Evolutionary conservation across 2,329 filamentous ascomycete species (phyloP).

Genomic region (Xylaria sp.): DNA sequence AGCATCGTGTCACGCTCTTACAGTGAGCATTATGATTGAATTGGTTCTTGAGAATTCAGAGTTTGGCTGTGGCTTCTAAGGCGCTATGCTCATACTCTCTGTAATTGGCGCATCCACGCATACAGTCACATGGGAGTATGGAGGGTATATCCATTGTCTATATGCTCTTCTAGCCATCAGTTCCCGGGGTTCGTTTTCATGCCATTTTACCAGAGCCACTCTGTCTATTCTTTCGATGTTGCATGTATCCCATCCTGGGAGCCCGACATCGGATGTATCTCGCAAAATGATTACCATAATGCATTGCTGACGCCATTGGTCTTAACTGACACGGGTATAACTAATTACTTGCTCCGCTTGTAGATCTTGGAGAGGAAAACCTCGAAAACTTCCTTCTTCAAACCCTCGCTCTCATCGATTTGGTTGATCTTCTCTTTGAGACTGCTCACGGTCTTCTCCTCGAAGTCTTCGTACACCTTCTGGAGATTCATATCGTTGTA

Average conservation of each 20-base stretch:
- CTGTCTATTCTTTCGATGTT: constrained; percentile 19
- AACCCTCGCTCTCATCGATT: constrained; percentile 85
- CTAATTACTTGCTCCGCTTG: constrained; percentile 88
- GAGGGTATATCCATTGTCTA: constrained; percentile 31
- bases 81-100: background rate
- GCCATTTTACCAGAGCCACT: constrained; percentile 21
- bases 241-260: constrained; percentile 1
- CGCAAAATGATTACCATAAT: background rate
- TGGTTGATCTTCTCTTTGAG: constrained; percentile 79
- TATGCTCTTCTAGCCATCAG: constrained; percentile 16
- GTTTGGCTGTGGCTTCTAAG: background rate
- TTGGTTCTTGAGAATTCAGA: background rate
- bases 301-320: background rate
- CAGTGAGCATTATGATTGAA: background rate
- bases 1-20: too few species aligned
- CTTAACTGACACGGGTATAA: background rate
- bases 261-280: background rate
- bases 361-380: constrained; percentile 96
- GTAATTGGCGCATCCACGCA: background rate
- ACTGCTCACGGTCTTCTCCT: constrained; percentile 86
- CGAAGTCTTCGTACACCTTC: constrained; percentile 85
- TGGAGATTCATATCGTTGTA: constrained; percentile 88
- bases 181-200: constrained; percentile 14
- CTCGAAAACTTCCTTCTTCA: constrained; percentile 92
- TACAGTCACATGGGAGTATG: background rate